Base-by-base conservation (phyloP, 1,284 basidiomycete genomes). In the Somion occarium region DNA sequence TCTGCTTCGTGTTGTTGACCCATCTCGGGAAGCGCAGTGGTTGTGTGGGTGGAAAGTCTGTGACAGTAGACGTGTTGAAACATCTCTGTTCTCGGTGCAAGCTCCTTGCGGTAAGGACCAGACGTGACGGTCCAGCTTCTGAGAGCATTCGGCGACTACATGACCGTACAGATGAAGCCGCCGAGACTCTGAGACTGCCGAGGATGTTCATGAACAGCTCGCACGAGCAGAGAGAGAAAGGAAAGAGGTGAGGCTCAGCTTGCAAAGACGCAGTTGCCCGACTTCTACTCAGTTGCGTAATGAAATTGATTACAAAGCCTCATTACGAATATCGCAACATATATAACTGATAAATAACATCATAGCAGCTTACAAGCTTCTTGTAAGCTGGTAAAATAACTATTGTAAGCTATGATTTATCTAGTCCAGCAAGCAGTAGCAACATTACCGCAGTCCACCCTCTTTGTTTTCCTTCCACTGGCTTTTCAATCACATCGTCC, bases 11-110 rank as follows among this genome's bases (percentile, higher is more conserved):
- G 20, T 53, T 46, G 50, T 64, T 65, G 30, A 67, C 59, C 65
- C 65, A 67, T 43, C 64, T 61, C 27, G 65, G 65, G 34, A 58
- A 59, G 15, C 59, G 59, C 11, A 59, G 44, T n/a, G 57, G 56
- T 13, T 56, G 54, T 1, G 61, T 59, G 7, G 63, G 59, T 25
- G 61, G 59, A 51, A 55, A 65, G 51, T 65, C 65, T 19, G 58
- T 62, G 44, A 64, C 62, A 1, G 60, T 63, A 0, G 65, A 64
- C n/a, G 65, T 61, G 55, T 64, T 64, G 53, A 67, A 67, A 39
- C 55, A 54, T 13, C 65, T 60, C 25, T 56, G 59, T 20, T 58
- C 50, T 24, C 51, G 42, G 43, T 47, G 43, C 15, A 19, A 9
- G 7, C 18, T 13, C n/a, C 12, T 24, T 12, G 12, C 4, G 19